phyloP scores from a whole-genome alignment of 2,329 filamentous ascomycete species.

The Lachnellula willkommii region DNA sequence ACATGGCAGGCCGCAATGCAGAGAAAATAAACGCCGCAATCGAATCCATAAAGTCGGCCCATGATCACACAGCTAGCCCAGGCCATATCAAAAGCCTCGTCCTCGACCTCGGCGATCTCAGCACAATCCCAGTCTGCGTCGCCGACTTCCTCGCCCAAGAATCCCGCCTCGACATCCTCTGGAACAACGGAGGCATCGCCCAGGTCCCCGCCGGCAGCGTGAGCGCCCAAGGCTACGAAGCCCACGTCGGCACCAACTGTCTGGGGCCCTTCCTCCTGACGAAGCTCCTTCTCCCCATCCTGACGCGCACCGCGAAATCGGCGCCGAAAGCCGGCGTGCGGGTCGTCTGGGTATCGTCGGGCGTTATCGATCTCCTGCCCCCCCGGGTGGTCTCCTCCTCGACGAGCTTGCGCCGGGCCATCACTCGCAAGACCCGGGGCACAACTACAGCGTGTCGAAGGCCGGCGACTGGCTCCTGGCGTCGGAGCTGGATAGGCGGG shows the following conservation, averaged over 20 bases:
- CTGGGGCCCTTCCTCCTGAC: slow-evolving; percentile 35
- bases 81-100: slow-evolving; percentile 33
- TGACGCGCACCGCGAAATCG: slow-evolving; percentile 7
- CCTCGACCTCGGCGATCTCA: slow-evolving; percentile 36
- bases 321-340: slow-evolving; percentile 10
- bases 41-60: slow-evolving; percentile 34
- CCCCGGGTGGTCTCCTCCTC: slow-evolving; percentile 10
- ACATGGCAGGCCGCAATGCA: slow-evolving; percentile 37
- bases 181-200: slow-evolving; percentile 36
- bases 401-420: slow-evolving; percentile 7
- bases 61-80: slow-evolving; percentile 17
- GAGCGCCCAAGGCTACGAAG: slow-evolving; percentile 31
- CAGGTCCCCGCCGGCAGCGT: slow-evolving; percentile 24
- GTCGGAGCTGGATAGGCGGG: slow-evolving; percentile 7
- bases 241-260: slow-evolving; percentile 33
- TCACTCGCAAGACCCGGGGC: neutral
- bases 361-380: slow-evolving; percentile 11
- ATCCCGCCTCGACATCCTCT: slow-evolving; percentile 36
- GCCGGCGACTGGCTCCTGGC: slow-evolving; percentile 18
- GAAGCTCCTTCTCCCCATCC: slow-evolving; percentile 28
- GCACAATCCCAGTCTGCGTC: slow-evolving; percentile 32
- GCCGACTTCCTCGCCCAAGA: slow-evolving; percentile 33
- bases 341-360: slow-evolving; percentile 17
- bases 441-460: slow-evolving; percentile 19
- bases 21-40: slow-evolving; percentile 28